Percentiles rank a stretch among this genome's conserved stretches.
Evolutionary conservation across 2,329 filamentous ascomycete genomes (phyloP).

Genomic region (Chaetomium olivaceum): DNA sequence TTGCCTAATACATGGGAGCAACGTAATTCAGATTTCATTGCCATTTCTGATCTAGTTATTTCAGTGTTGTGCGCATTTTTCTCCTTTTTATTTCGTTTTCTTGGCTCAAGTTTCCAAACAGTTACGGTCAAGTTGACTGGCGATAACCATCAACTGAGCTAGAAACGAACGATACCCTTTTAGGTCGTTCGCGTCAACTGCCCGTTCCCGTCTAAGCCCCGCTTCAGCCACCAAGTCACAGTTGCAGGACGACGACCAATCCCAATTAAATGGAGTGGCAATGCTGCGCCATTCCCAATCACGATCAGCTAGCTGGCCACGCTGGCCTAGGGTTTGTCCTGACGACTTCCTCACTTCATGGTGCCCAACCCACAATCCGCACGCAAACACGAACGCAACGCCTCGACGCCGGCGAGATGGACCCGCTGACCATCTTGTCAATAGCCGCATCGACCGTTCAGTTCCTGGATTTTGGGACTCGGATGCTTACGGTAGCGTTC

Average conservation of each 20-base stretch:
- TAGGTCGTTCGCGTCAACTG: too few species aligned
- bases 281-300: neutral
- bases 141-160: too few species aligned
- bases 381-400: neutral
- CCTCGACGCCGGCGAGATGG: neutral
- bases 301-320: neutral
- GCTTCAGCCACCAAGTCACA: slow-evolving; percentile 3
- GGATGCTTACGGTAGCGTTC: neutral
- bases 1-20: too few species aligned
- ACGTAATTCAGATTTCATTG: too few species aligned
- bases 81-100: too few species aligned
- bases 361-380: neutral
- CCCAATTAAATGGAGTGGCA: neutral
- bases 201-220: neutral
- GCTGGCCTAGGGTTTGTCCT: neutral
- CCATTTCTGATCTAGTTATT: too few species aligned
- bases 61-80: too few species aligned
- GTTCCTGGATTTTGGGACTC: neutral
- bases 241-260: neutral
- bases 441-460: slow-evolving; percentile 1
- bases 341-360: neutral
- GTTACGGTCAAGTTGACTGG: too few species aligned
- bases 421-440: neutral
- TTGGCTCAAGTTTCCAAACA: too few species aligned
- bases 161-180: too few species aligned